Evolutionary conservation across 2,329 filamentous ascomycete species (phyloP).

Genomic region (Pseudocercospora fuligena): DNA sequence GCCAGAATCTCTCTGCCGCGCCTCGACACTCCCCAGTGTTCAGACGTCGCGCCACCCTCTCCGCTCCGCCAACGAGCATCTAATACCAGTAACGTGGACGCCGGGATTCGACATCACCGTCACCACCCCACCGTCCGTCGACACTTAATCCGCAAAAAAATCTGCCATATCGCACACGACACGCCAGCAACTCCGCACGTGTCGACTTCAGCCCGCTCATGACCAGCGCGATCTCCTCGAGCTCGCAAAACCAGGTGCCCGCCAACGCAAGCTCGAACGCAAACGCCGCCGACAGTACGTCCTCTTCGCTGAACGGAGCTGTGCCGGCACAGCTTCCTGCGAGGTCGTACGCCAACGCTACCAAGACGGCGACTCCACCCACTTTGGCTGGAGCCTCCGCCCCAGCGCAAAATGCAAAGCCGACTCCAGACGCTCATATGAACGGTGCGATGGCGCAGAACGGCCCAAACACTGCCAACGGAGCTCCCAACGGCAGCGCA

Average conservation of each 20-base stretch:
- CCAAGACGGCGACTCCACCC: constrained; percentile 59
- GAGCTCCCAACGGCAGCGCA: constrained; percentile 68
- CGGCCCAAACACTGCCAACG: constrained; percentile 54
- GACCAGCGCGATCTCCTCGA: constrained; percentile 63
- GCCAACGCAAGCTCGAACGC: constrained; percentile 54
- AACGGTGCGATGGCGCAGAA: constrained; percentile 62
- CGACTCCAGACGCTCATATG: constrained; percentile 73
- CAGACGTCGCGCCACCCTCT: constrained; percentile 6
- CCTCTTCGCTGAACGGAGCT: constrained; percentile 55
- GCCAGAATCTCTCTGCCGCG: background rate
- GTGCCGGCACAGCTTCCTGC: constrained; percentile 61
- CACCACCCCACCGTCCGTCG: constrained; percentile 12
- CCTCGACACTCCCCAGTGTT: background rate
- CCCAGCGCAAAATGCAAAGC: constrained; percentile 58
- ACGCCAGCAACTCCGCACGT: constrained; percentile 15
- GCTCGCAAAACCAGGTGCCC: constrained; percentile 54
- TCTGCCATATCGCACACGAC: background rate
- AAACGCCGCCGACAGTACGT: constrained; percentile 54
- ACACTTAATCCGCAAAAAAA: constrained; percentile 4
- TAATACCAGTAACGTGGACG: constrained; percentile 16
- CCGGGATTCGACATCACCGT: constrained; percentile 8
- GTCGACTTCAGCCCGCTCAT: constrained; percentile 53
- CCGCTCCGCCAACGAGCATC: constrained; percentile 20
- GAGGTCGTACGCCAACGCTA: constrained; percentile 67
- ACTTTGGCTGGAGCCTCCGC: constrained; percentile 59